A percentile compares a stretch with the other conserved stretches of the same genome.
These are phyloP conservation scores for Phaseolus lunatus DNA, from an alignment of 306 rosid species.

Conservation along the genomic window DNA sequence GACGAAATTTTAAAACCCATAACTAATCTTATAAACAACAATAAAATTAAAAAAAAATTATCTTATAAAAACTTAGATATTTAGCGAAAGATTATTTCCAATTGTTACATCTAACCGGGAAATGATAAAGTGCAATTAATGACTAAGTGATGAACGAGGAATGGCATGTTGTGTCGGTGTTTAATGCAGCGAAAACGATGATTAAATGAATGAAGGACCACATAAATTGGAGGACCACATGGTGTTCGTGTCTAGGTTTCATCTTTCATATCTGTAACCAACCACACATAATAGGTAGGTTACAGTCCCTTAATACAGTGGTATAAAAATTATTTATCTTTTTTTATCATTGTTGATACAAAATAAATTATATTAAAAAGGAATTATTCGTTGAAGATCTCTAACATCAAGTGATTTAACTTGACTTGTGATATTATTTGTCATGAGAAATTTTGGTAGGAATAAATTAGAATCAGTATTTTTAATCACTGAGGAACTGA, in stretches of 20 bases:
- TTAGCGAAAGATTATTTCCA: neutral
- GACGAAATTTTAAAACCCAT: neutral
- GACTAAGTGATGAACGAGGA: neutral
- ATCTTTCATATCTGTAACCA: neutral
- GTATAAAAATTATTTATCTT: no score
- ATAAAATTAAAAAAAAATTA: neutral
- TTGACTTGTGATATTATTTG: no score
- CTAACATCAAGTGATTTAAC: no score
- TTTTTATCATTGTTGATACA: no score
- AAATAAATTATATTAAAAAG: no score
- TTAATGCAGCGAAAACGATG: neutral
- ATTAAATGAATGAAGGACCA: neutral
- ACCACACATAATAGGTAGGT: no score
- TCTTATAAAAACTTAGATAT: neutral
- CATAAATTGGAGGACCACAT: slow-evolving; percentile 3
- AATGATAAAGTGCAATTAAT: neutral
- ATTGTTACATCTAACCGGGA: neutral
- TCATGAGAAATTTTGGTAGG: no score
- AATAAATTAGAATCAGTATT: no score
- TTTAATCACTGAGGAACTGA: no score
- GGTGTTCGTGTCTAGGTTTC: neutral
- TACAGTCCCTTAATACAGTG: no score
- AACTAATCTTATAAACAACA: neutral
- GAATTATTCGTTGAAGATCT: no score
- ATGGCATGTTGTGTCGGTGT: neutral